A percentile compares a stretch with the other conserved stretches of the same genome.
These are phyloP conservation scores for Aspergillus tamarii DNA, from an alignment of 2,329 filamentous ascomycete species.

Conservation along the genomic window DNA sequence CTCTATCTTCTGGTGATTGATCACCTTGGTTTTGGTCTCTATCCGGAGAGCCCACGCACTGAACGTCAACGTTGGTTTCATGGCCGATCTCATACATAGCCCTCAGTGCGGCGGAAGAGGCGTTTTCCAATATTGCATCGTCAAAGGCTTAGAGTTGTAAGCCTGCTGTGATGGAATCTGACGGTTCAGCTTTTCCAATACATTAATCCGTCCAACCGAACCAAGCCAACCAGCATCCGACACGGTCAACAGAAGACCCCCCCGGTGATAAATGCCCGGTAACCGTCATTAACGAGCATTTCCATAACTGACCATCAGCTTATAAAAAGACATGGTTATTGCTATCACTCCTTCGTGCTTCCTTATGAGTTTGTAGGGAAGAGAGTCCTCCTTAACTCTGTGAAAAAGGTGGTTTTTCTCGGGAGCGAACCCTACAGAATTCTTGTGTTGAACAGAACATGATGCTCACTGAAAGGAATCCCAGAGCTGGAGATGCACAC, in stretches of 20 bases:
- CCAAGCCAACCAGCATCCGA: no score
- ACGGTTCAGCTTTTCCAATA: not conserved
- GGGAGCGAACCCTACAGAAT: no score
- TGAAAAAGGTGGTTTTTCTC: no score
- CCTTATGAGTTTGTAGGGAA: no score
- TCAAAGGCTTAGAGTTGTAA: not conserved
- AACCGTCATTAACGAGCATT: no score
- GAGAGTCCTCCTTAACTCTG: no score
- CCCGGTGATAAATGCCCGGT: no score
- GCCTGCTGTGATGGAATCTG: not conserved
- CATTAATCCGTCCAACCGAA: not conserved
- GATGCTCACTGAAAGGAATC: not conserved
- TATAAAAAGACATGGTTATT: no score
- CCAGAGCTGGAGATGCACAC: not conserved
- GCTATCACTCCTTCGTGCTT: no score
- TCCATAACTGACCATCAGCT: no score
- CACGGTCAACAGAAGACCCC: no score
- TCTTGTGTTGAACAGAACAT: not conserved
- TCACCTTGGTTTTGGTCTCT: not conserved
- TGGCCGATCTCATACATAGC: not conserved
- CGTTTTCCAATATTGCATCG: not conserved
- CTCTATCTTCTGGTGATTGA: not conserved
- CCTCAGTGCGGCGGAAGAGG: not conserved
- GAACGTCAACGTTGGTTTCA: not conserved
- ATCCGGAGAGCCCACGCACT: not conserved